A percentile compares a stretch with the other conserved stretches of the same genome.
Conservation (phyloP, 1,284 basidiomycete genomes). For the Leccinum huronense region DNA sequence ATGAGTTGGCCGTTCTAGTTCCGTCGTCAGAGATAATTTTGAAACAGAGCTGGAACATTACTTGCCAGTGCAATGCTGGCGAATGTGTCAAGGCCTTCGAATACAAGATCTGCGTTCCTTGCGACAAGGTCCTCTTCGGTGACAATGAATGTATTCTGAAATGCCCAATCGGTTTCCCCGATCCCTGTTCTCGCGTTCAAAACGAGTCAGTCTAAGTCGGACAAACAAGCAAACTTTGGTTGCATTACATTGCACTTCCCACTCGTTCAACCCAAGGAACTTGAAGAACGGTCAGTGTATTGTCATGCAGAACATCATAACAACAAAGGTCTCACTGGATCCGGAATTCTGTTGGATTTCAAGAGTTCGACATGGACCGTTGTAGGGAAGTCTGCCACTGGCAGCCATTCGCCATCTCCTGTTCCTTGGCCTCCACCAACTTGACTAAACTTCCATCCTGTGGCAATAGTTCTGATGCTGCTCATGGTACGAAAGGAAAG, state of each 20-base stretch:
- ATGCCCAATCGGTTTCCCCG: constrained; percentile 84
- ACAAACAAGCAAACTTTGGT: constrained; percentile 14
- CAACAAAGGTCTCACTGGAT: constrained; percentile 58
- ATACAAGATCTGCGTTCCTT: constrained; percentile 68
- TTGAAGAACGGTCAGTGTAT: constrained; percentile 31
- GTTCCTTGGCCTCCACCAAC: constrained; percentile 60
- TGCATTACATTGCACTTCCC: constrained; percentile 78
- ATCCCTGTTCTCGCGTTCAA: constrained; percentile 57
- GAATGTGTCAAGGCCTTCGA: constrained; percentile 89
- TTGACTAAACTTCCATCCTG: constrained; percentile 68
- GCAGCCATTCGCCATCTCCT: constrained; percentile 64
- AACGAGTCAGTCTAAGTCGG: neutral
- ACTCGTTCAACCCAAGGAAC: constrained; percentile 78
- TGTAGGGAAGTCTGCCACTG: constrained; percentile 68
- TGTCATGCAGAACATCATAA: neutral
- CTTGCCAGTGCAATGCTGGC: constrained; percentile 66
- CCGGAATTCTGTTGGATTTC: constrained; percentile 67
- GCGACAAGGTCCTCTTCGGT: constrained; percentile 46
- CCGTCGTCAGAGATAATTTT: constrained; percentile 4
- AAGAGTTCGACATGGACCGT: constrained; percentile 84
- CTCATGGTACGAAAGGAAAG: constrained; percentile 23
- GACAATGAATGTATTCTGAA: constrained; percentile 67
- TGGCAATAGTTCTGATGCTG: constrained; percentile 26
- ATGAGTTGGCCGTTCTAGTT: constrained; percentile 70
- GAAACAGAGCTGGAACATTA: neutral